Base-by-base conservation (phyloP, 2,329 filamentous ascomycete species). In the Thelonectria olida region DNA sequence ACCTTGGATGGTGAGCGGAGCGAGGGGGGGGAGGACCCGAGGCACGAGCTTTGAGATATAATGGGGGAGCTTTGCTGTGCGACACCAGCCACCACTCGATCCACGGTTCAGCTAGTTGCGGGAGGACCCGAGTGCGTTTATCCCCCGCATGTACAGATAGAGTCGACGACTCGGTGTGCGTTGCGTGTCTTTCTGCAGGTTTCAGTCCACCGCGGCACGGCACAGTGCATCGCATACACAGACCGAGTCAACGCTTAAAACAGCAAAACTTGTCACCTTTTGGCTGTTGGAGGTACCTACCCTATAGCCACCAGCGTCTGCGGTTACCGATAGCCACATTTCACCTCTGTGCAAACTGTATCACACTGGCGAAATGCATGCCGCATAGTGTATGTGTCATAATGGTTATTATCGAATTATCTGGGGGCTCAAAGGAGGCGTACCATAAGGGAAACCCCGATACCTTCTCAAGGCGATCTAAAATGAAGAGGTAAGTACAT, bases 21-120 rank as follows among this genome's bases (percentile, higher is more conserved):
- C 42, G 42, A 47, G 9, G 42, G 42, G 42, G 15, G 42, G 42
- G 20, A n/a, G 5, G 42, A 25, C 42, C 19, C 23, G 8, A 47
- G 42, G 42, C 42, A 47, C 42, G 22, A 47, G 42, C 42, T 25
- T 47, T 47, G 20, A 47, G 42, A 47, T 47, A 47, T 47, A 47
- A 47, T 47, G 20, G 20, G 19, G 22, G 20, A 47, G 20, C 42
- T 47, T 12, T 25, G 8, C 42, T 25, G 20, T 15, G 8, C 19
- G 22, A 47, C 22, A 47, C n/a, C 20, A 47, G 42, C 23, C 42
- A 47, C 42, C 15, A 47, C 7, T 31, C 28, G 42, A 27, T 25
- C 42, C 42, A 13, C 25, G 13, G 39, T n/a, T n/a, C n/a, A n/a
- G n/a, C n/a, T n/a, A n/a, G n/a, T n/a, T n/a, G n/a, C n/a, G n/a